Conservation (phyloP, 2,329 filamentous ascomycete species). For the Paraconiothyrium sp. region DNA sequence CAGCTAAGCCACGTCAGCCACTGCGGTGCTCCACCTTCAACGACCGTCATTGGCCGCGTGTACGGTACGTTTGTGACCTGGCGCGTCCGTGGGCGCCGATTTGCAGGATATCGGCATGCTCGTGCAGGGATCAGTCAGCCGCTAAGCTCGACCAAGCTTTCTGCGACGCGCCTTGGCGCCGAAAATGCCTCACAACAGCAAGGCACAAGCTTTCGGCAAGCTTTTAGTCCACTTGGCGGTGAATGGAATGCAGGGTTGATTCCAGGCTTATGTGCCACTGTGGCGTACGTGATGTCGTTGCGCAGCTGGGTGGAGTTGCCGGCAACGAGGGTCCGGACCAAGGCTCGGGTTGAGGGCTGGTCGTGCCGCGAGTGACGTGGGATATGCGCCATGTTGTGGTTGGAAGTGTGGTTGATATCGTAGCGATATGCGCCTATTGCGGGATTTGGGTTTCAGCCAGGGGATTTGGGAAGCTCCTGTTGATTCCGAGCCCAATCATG, state of each 20-base stretch:
- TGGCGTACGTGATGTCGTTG: constrained; percentile 14
- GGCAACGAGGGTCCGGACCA: background rate
- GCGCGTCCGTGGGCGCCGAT: constrained; percentile 16
- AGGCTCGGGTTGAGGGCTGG: background rate
- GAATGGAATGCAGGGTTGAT: constrained; percentile 18
- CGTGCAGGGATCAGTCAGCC: constrained; percentile 11
- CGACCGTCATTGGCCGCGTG: background rate
- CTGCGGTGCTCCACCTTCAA: background rate
- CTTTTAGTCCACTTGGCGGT: constrained; percentile 35
- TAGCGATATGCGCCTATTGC: too few species aligned
- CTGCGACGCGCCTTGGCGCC: constrained; percentile 18
- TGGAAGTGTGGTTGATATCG: too few species aligned
- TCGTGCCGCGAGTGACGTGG: too few species aligned
- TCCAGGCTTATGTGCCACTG: constrained; percentile 10
- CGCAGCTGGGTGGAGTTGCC: background rate
- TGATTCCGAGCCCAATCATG: background rate
- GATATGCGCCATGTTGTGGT: too few species aligned
- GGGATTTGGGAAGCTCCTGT: too few species aligned
- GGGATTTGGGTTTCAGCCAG: too few species aligned
- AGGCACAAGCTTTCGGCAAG: constrained; percentile 42
- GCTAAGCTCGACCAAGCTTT: constrained; percentile 41
- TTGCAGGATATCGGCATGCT: background rate
- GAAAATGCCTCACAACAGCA: constrained; percentile 34
- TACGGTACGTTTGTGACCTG: constrained; percentile 15
- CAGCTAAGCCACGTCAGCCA: constrained; percentile 13